Base-by-base conservation (phyloP, 2,329 filamentous ascomycete genomes). In the Sporothrix mexicana region DNA sequence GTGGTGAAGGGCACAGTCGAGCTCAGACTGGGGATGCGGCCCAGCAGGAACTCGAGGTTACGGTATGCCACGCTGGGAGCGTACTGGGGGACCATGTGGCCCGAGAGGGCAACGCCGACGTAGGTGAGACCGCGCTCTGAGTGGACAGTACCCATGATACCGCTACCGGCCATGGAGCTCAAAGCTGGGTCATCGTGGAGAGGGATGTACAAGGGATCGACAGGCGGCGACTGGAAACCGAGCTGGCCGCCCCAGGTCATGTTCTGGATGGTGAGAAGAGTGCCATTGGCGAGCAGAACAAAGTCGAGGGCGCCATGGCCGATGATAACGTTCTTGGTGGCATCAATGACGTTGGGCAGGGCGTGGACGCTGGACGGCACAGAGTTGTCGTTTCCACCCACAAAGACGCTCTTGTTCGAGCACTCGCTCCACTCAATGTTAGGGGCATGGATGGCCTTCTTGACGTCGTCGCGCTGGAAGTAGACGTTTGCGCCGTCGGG, bases 41-140 rank as follows among this genome's bases (percentile, higher is more conserved):
- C 93, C 1, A 97, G 84, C 76, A 96, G 79, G 77, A 92, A 91
- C 84, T 96, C 93, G 23, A 96, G 79, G 73, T 93, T 90, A 47
- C 93, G 84, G 78, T 92, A 93, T 0, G 90, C 87, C 0, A 90
- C 90, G 15, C 85, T 87, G 0, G 92, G 91, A 20, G 89, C 87
- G 77, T 92, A 94, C 80, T 92, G 88, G 0, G 90, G 88, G 0
- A 87, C 81, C 85, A 90, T 91, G 81, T 95, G 91, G 0, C 93
- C 93, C 0, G 86, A 83, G 12, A 91, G 78, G 53, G 88, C 84
- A 71, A 94, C 85, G 45, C 87, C 86, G 2, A 90, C 89, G 76
- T 88, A 93, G 0, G 93, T 96, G 64, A 97, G 82, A 0, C 92
- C 92, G 57, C 93, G 86, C 84, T 97, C 94, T 0, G 89, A 91